Percentiles rank a stretch among this genome's conserved stretches.
phyloP scores from a whole-genome alignment of 2,329 filamentous ascomycete species.

The Epichloe festucae region DNA sequence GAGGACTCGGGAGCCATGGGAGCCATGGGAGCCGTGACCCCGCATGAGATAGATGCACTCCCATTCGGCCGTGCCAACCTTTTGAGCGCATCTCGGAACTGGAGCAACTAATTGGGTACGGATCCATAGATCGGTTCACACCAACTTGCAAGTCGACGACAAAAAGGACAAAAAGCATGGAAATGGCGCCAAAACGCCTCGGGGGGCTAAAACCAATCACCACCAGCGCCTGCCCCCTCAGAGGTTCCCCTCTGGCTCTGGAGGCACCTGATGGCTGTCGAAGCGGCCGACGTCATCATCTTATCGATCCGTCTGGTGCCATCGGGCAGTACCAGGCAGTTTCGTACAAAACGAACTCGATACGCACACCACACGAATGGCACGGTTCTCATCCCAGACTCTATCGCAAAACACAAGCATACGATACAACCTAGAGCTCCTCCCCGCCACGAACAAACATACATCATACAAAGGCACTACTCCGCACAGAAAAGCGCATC shows the following conservation, averaged over 20 bases:
- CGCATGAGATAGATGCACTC: no score
- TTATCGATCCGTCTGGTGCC: neutral
- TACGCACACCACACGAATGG: neutral
- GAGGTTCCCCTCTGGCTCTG: neutral
- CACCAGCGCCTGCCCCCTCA: neutral
- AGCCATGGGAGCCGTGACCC: no score
- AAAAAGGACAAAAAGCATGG: no score
- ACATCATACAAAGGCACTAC: neutral
- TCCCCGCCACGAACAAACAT: neutral
- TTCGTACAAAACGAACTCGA: neutral
- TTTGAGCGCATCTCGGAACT: no score
- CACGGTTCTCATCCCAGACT: neutral
- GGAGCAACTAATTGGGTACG: no score
- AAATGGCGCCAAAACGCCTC: no score
- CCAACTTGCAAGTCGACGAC: no score
- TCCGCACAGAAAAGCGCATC: no score
- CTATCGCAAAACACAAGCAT: no score
- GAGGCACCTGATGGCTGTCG: neutral
- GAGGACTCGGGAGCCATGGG: no score
- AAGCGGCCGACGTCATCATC: conserved; percentile 5
- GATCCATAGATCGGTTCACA: no score
- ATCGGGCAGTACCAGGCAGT: neutral
- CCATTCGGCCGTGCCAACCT: no score
- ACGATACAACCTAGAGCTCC: neutral
- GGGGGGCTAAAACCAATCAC: neutral